Conservation (phyloP, 768 basidiomycete genomes). For the Termitomyces sp. region DNA sequence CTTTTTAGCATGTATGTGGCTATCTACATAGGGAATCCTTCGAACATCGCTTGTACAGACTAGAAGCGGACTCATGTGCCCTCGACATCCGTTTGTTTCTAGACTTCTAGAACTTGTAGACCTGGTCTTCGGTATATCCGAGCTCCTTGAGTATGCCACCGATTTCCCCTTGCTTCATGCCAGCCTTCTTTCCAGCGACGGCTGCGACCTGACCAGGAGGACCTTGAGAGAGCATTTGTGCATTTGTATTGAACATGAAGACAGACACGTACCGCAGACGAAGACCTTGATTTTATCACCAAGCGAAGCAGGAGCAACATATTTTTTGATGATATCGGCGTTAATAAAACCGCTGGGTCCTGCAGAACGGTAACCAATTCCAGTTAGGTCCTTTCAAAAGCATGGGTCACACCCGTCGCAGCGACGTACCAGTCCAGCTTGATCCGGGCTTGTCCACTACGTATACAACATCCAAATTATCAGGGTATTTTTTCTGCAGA, state of each 20-base stretch:
- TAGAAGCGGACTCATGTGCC: no score
- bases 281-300: constrained; percentile 84
- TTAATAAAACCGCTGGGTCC: constrained; percentile 74
- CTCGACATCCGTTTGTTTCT: not conserved
- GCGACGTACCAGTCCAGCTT: constrained; percentile 45
- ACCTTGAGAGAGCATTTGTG: constrained; percentile 30
- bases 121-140: constrained; percentile 83
- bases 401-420: not conserved
- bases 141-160: constrained; percentile 79
- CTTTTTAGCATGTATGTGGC: not conserved
- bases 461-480: constrained; percentile 79
- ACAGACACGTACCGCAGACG: constrained; percentile 66
- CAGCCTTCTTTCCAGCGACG: constrained; percentile 84
- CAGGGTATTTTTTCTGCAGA: constrained; percentile 61
- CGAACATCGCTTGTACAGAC: not conserved
- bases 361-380: constrained; percentile 9
- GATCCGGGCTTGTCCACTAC: constrained; percentile 70
- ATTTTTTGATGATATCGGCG: constrained; percentile 63
- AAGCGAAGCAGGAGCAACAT: constrained; percentile 57
- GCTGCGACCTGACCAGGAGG: constrained; percentile 89
- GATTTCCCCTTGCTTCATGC: constrained; percentile 80
- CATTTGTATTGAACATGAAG: constrained; percentile 1
- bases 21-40: not conserved
- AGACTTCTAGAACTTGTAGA: constrained; percentile 32
- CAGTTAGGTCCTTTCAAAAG: not conserved